These are phyloP conservation scores for Tetracentron sinense DNA, from an alignment of 164 flowering plant genomes.

Conservation along the genomic window DNA sequence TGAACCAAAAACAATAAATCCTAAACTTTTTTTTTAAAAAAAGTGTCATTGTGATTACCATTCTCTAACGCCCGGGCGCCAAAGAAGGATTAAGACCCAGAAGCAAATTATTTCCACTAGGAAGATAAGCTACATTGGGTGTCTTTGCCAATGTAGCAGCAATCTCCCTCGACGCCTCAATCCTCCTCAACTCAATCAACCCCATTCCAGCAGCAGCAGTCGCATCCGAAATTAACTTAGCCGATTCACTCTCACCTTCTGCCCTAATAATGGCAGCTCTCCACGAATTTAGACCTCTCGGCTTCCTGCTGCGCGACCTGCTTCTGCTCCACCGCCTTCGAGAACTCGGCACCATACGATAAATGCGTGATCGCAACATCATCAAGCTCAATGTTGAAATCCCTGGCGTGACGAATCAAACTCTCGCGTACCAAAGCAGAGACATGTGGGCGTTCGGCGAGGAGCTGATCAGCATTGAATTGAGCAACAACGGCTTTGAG, in stretches of 20 bases:
- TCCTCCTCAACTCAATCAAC: conserved; percentile 74
- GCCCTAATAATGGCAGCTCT: conserved; percentile 78
- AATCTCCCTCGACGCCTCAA: conserved; percentile 77
- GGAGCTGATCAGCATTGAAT: conserved; percentile 83
- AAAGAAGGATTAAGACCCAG: conserved; percentile 52
- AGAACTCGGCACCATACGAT: conserved; percentile 60
- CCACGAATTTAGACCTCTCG: conserved; percentile 71
- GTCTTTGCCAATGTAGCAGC: conserved; percentile 55
- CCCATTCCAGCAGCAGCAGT: conserved; percentile 69
- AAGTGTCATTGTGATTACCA: no score
- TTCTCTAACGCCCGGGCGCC: conserved; percentile 33
- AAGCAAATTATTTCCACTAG: conserved; percentile 59
- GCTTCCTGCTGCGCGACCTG: conserved; percentile 98
- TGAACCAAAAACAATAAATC: no score
- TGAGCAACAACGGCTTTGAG: conserved; percentile 86
- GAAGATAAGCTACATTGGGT: conserved; percentile 67
- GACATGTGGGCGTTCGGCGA: conserved; percentile 85
- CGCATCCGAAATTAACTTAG: conserved; percentile 76
- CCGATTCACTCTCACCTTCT: conserved; percentile 87
- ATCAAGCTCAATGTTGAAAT: conserved; percentile 62
- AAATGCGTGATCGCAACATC: conserved; percentile 90
- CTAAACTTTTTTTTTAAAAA: no score
- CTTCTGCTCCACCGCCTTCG: conserved; percentile 72
- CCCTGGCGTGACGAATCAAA: conserved; percentile 44
- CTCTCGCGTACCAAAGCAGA: conserved; percentile 73